These are phyloP conservation scores for Symmetrospora coprosmae DNA, from an alignment of 768 basidiomycete genomes.

Conservation along the genomic window DNA sequence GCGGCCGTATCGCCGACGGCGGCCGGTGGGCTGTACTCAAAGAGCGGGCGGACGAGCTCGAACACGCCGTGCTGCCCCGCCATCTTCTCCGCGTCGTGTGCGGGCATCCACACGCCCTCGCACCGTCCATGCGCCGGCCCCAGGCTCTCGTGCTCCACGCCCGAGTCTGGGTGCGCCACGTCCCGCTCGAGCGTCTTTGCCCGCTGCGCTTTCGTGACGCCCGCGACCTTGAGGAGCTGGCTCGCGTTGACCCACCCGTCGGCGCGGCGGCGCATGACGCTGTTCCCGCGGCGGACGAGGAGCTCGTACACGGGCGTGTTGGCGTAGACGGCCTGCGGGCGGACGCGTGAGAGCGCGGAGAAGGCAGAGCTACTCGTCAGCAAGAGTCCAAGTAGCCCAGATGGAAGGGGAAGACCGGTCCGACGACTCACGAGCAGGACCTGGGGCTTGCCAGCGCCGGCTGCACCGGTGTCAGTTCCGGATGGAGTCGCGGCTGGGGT, in stretches of 20 bases:
- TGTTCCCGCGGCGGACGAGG: constrained; percentile 94
- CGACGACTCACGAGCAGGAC: too few species aligned
- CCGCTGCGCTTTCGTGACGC: constrained; percentile 86
- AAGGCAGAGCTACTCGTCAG: too few species aligned
- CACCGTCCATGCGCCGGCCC: constrained; percentile 99
- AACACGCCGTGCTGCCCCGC: constrained; percentile 84
- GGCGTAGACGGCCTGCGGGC: constrained; percentile 28
- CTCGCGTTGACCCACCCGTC: constrained; percentile 98
- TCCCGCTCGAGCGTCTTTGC: constrained; percentile 92
- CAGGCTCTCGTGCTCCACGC: constrained; percentile 75
- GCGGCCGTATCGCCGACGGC: not conserved
- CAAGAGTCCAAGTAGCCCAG: too few species aligned
- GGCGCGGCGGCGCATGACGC: constrained; percentile 87
- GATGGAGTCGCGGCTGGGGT: too few species aligned
- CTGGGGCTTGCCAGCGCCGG: too few species aligned
- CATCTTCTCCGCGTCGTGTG: constrained; percentile 82
- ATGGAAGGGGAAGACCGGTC: too few species aligned
- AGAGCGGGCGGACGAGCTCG: constrained; percentile 69
- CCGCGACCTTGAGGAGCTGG: constrained; percentile 96
- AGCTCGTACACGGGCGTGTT: constrained; percentile 57
- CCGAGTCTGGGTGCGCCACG: constrained; percentile 50
- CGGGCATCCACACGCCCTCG: constrained; percentile 98
- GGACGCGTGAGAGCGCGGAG: too few species aligned
- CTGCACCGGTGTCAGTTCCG: too few species aligned
- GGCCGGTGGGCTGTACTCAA: constrained; percentile 64